These are phyloP conservation scores for Phytophthora cactorum DNA, from an alignment of 352 stramenopile species.

Conservation along the genomic window DNA sequence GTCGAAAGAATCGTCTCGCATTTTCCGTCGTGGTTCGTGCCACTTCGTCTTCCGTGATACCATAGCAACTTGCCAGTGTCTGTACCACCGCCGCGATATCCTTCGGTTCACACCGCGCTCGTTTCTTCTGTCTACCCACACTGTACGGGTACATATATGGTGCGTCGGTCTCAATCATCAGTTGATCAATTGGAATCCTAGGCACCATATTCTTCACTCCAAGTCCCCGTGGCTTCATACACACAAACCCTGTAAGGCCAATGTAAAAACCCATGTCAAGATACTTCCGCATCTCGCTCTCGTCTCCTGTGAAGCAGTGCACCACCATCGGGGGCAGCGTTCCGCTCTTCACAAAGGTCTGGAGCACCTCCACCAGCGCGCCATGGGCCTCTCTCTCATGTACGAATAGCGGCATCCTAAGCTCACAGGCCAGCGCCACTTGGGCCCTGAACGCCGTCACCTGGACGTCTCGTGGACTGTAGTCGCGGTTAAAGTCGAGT, in stretches of 20 bases:
- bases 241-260: constrained; percentile 74
- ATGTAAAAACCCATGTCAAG: constrained; percentile 74
- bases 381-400: constrained; percentile 84
- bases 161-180: constrained; percentile 81
- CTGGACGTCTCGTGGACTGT: constrained; percentile 92
- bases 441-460: constrained; percentile 88
- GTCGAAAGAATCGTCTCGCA: constrained; percentile 55
- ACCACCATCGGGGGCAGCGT: constrained; percentile 63
- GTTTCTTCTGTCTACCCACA: constrained; percentile 34
- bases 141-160: constrained; percentile 80
- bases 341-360: constrained; percentile 50
- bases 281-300: constrained; percentile 60
- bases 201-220: constrained; percentile 50
- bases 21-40: constrained; percentile 55
- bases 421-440: constrained; percentile 84
- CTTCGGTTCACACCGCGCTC: constrained; percentile 66
- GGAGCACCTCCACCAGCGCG: constrained; percentile 55
- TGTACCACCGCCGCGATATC: constrained; percentile 64
- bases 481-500: constrained; percentile 97
- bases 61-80: constrained; percentile 61
- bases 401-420: constrained; percentile 93
- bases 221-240: constrained; percentile 62
- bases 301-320: constrained; percentile 76
- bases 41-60: constrained; percentile 44
- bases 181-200: constrained; percentile 53